phyloP scores from a whole-genome alignment of 306 rosid species.

The Rubus idaeus region DNA sequence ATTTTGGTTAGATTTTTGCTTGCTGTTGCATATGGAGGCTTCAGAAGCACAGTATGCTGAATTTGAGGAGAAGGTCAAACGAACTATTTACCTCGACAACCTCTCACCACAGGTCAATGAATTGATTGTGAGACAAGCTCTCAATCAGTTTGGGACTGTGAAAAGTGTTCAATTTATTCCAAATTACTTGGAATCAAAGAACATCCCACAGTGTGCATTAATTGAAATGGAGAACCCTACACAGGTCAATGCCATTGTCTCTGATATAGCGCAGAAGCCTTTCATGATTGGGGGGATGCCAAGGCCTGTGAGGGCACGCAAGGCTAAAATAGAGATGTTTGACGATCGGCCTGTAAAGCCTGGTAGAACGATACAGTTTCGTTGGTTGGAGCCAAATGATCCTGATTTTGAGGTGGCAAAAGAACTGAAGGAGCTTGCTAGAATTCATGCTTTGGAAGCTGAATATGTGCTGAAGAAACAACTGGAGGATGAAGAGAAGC shows the following conservation, averaged over 20 bases:
- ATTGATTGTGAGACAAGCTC: conserved; percentile 60
- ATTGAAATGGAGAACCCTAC: conserved; percentile 60
- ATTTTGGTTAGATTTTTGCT: conserved; percentile 33
- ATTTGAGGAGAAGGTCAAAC: conserved; percentile 59
- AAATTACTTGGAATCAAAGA: conserved; percentile 55
- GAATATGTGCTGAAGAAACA: conserved; percentile 49
- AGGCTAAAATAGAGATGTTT: conserved; percentile 66
- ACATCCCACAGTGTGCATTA: conserved; percentile 55
- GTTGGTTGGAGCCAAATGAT: conserved; percentile 62
- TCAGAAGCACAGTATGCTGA: conserved; percentile 46
- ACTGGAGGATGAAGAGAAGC: conserved; percentile 63
- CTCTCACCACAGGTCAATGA: conserved; percentile 77
- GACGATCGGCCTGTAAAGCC: conserved; percentile 65
- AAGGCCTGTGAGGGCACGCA: conserved; percentile 71
- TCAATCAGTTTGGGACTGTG: conserved; percentile 73
- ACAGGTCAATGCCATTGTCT: conserved; percentile 50
- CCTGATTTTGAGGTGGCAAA: conserved; percentile 63
- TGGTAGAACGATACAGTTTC: conserved; percentile 39
- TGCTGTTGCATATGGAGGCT: conserved; percentile 37
- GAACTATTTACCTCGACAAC: conserved; percentile 74
- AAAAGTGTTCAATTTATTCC: conserved; percentile 59
- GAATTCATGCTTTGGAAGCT: conserved; percentile 53
- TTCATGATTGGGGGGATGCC: conserved; percentile 97
- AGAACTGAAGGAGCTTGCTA: conserved; percentile 48
- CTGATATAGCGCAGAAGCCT: conserved; percentile 36